Percentiles rank a stretch among this genome's conserved stretches.
Conservation (phyloP, 805 yeast genomes). For the Cyberlindnera bimundalis region DNA sequence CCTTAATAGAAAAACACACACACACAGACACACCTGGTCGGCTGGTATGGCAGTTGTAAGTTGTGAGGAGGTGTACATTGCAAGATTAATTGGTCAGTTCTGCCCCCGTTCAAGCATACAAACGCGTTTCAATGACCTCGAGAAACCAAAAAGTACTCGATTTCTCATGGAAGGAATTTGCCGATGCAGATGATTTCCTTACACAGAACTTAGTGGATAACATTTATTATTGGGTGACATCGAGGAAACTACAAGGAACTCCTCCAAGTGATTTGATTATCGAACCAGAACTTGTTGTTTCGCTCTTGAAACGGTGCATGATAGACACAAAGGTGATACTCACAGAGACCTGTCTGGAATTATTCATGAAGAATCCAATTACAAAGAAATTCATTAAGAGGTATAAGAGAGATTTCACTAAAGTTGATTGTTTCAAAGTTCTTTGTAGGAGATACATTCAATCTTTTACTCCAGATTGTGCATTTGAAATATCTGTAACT, state of each 20-base stretch:
- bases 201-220: constrained; percentile 28
- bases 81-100: too few species aligned
- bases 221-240: constrained; percentile 25
- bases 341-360: constrained; percentile 22
- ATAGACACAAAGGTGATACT: constrained; percentile 15
- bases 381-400: constrained; percentile 28
- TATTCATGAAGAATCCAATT: constrained; percentile 25
- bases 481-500: constrained; percentile 41
- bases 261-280: neutral
- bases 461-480: constrained; percentile 35
- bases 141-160: neutral
- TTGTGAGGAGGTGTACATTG: too few species aligned
- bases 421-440: constrained; percentile 31
- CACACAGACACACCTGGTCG: too few species aligned
- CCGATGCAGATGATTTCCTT: constrained; percentile 30
- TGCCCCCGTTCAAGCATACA: too few species aligned
- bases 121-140: neutral
- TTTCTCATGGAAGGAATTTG: constrained; percentile 25
- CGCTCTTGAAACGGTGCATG: constrained; percentile 13
- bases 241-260: constrained; percentile 19
- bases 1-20: too few species aligned
- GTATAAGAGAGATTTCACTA: constrained; percentile 19
- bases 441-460: constrained; percentile 37
- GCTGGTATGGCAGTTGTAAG: too few species aligned
- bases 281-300: constrained; percentile 6